These are phyloP conservation scores for Pseudogymnoascus sp. DNA, from an alignment of 2,329 filamentous ascomycete species.

Conservation along the genomic window DNA sequence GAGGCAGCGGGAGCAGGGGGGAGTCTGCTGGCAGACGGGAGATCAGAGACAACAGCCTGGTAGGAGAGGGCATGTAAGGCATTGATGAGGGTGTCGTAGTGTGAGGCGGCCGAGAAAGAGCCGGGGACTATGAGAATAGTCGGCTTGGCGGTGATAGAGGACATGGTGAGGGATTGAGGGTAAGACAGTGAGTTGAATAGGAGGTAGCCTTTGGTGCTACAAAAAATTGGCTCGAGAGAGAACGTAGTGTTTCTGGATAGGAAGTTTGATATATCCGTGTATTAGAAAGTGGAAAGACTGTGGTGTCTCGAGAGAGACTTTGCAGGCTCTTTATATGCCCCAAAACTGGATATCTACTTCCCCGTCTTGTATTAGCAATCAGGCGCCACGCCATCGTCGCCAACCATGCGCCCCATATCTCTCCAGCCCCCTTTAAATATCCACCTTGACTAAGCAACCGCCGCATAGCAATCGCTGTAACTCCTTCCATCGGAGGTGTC, in stretches of 20 bases:
- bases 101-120: constrained; percentile 18
- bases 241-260: neutral
- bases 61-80: constrained; percentile 14
- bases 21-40: constrained; percentile 15
- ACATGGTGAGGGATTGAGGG: neutral
- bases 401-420: neutral
- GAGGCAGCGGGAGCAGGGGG: constrained; percentile 16
- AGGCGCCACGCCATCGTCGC: neutral
- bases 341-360: neutral
- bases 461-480: neutral
- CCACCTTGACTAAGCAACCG: neutral
- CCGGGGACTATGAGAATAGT: constrained; percentile 23
- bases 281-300: neutral
- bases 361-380: neutral
- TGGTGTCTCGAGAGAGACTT: neutral
- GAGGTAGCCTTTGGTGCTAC: neutral
- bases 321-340: neutral
- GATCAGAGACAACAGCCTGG: constrained; percentile 14
- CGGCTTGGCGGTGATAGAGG: constrained; percentile 12
- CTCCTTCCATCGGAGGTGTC: neutral
- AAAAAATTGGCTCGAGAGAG: neutral
- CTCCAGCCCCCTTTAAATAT: neutral
- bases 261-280: neutral
- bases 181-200: neutral
- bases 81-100: constrained; percentile 16